These are phyloP conservation scores for Salix koriyanagi DNA, from an alignment of 345 rosid genomes.

Conservation along the genomic window DNA sequence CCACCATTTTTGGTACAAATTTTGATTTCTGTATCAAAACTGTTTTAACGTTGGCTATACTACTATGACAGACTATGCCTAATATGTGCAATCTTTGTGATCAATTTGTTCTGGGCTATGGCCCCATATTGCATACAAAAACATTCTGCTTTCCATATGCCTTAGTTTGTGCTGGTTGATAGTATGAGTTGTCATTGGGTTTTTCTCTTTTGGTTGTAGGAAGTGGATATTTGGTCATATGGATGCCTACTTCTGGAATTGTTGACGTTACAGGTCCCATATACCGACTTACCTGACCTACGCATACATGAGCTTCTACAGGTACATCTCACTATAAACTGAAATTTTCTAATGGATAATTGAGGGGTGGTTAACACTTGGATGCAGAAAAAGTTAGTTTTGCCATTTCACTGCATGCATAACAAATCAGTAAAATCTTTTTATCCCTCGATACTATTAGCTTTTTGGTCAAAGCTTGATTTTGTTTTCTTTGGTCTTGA, in stretches of 20 bases:
- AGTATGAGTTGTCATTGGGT: background rate
- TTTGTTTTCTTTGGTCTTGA: conserved; percentile 3
- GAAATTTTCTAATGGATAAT: background rate
- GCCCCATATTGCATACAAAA: background rate
- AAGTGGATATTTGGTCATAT: conserved; percentile 94
- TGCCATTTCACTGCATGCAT: background rate
- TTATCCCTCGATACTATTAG: background rate
- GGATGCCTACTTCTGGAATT: conserved; percentile 85
- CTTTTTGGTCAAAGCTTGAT: background rate
- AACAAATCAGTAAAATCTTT: background rate
- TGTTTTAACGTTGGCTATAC: background rate
- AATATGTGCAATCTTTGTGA: background rate
- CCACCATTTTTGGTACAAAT: background rate
- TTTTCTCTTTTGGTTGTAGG: conserved; percentile 46
- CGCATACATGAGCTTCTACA: conserved; percentile 68
- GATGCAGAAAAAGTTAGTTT: background rate
- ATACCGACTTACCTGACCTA: conserved; percentile 48
- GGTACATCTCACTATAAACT: conserved; percentile 35
- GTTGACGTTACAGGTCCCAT: conserved; percentile 79
- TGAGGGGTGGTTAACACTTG: background rate
- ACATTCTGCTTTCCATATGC: background rate
- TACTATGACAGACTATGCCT: background rate
- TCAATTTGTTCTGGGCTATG: background rate
- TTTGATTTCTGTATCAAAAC: background rate
- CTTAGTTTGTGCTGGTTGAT: background rate